Evolutionary conservation across 2,329 filamentous ascomycete genomes (phyloP), one percentile per base, ranked within the genome.

Genomic region (Penicillium thymicola): DNA sequence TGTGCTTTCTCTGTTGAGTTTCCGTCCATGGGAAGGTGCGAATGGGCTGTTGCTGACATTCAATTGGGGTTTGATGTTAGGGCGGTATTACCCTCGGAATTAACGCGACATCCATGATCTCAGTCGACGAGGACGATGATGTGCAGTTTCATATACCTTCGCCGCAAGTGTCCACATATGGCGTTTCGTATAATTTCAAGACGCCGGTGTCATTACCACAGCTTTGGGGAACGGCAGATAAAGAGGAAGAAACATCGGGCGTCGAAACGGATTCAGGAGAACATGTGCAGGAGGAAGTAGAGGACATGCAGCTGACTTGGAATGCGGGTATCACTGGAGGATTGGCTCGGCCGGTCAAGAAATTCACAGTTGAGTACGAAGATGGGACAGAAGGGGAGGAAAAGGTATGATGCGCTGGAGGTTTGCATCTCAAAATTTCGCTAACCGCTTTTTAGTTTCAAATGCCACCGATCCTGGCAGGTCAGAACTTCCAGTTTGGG

Each of bases 71-170:
- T 50, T 16, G 23, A 11, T 7, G 13, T 21, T 53, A 74, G 74
- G 67, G 72, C 38, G 59, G 63, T 4, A 60, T 76, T 36, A 67
- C 67, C 6, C 27, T 78, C 13, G 68, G 69, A 7, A 41, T 77
- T 34, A 66, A 77, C 63, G 74, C 73, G 21, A 62, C 65, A 4
- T 61, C 66, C n/a, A 67, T 72, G 53, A 67, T 76, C 44, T 61
- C 62, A 1, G 63, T 71, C 16, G 67, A 67, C 42, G 57, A 70
- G 13, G 65, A 66, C 10, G 70, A 66, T 5, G 61, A 70, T 53
- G 62, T 70, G 21, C 65, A 65, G 30, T 47, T 75, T 8, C 58
- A 65, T 30, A 48, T 73, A 9, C 72, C 72, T 23, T 58, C 64
- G 1, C 59, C 69, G 4, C 58, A 62, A 25, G 36, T 67, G 38